Base-by-base conservation (phyloP, 1,284 basidiomycete genomes). In the Bothia castanella region DNA sequence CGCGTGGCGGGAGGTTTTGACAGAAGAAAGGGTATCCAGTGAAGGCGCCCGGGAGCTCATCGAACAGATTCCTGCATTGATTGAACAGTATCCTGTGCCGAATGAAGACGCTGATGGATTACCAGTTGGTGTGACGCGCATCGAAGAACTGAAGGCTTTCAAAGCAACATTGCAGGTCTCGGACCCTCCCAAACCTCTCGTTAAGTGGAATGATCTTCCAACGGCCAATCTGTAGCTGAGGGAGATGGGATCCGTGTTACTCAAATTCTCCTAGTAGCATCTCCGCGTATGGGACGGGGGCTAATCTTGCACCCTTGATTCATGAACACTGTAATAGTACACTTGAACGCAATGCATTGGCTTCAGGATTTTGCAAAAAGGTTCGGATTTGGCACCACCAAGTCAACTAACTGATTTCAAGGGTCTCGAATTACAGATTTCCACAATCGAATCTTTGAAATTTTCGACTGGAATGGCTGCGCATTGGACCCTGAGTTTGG, bases 91-190 rank as follows among this genome's bases (percentile, higher is more conserved):
- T 47, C 68, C 65, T 10, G 64, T 71, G 5, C 70, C 73, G 14
- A 77, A 72, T 11, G 80, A 82, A 57, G 74, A 72, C 45, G 72
- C 74, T 35, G 76, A 80, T 42, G 68, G 61, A 25, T 66, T 81
- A 27, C 68, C 74, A 46, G 70, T 74, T 3, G 74, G 76, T 21
- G 85, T 81, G 12, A 79, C 80, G 11, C 77, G 77, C 52, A 82
- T 95, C 50, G 68, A 83, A 50, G 86, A 95, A 62, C 68, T 85
- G n/a, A 72, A 79, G 49, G 69, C 64, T 21, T 95, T 95, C 77
- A 93, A 86, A 72, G 75, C 78, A 29, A 62, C 72, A 8, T 68
- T 96, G 41, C 61, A 60, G 45, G 63, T 72, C n/a, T 76, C 82
- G 4, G 71, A 73, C 20, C 70, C 73, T 55, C 76, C 82, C n/a